A percentile compares a stretch with the other conserved stretches of the same genome.
phyloP scores from a whole-genome alignment of 2,329 filamentous ascomycete species.

The Macrophomina phaseolina region DNA sequence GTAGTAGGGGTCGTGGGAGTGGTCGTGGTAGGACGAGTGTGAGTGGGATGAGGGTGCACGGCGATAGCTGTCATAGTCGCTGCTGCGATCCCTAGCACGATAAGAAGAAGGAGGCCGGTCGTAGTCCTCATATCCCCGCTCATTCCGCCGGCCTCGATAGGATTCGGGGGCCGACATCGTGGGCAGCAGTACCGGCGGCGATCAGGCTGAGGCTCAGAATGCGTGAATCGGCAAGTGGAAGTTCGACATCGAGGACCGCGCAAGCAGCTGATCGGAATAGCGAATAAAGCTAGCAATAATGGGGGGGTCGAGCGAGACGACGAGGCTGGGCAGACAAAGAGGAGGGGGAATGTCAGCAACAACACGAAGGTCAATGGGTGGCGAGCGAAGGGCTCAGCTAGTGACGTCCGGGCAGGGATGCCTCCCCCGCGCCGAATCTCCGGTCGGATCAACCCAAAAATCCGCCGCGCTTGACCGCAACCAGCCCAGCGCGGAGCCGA shows the following conservation, averaged over 20 bases:
- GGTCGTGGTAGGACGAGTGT: conserved; percentile 16
- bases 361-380: background rate
- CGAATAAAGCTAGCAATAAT: background rate
- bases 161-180: conserved; percentile 7
- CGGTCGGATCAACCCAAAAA: conserved; percentile 18
- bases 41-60: conserved; percentile 17
- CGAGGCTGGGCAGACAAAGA: conserved; percentile 5
- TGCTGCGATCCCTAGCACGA: conserved; percentile 15
- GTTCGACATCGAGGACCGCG: background rate
- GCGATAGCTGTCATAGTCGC: conserved; percentile 17
- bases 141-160: conserved; percentile 10
- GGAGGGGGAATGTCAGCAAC: background rate
- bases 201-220: conserved; percentile 13
- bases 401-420: conserved; percentile 14
- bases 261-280: background rate
- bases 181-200: conserved; percentile 13
- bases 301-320: background rate
- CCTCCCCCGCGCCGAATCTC: conserved; percentile 2
- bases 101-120: conserved; percentile 4
- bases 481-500: background rate
- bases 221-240: background rate
- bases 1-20: conserved; percentile 7
- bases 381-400: conserved; percentile 7
- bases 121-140: conserved; percentile 11
- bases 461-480: conserved; percentile 1